Base-by-base conservation (phyloP, 352 stramenopile genomes). In the Globisporangium middletonii region DNA sequence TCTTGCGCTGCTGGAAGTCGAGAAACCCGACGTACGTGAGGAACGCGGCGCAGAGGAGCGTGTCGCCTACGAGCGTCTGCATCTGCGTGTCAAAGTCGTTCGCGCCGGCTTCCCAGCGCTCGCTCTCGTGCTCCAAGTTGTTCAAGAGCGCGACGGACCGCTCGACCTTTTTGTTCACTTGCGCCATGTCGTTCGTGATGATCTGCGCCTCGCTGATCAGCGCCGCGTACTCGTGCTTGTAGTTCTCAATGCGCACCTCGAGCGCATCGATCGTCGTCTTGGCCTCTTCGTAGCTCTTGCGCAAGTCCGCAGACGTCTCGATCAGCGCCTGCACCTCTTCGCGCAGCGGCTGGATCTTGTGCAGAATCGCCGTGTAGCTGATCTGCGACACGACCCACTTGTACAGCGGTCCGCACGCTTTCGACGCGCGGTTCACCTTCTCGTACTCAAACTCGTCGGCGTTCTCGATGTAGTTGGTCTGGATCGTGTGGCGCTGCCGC, bases 11-110 rank as follows among this genome's bases (percentile, higher is more conserved):
- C 62, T 98, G 97, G 69, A 99, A 98, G 72, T 99, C 96, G 57
- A 99, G 98, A 62, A 99, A 99, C 19, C 98, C 96, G 28, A 93
- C 87, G 69, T 99, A 99, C 13, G 98, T 99, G 8, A 99, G 74
- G 62, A 99, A 99, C 0, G 93, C 95, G 48, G 95, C 96, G 41
- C 89, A 94, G 18, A 99, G 60, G 16, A 99, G 77, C 47, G 89
- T 97, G 73, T 99, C 97, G 19, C 97, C 97, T 27, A 99, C 91
- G 16, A 99, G 77, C 23, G 92, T 99, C 62, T 92, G 86, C 71
- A 99, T 92, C 64, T 99, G 95, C 18, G 83, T 69, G 62, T 98
- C 86, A 55, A 99, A 99, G 54, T 92, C 85, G 65, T 98, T 94
- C n/a, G 94, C 95, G 35, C 94, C 97, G 60, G 93, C 89, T 60